Evolutionary conservation across 306 rosid genomes (phyloP).

Genomic region (Quercus robur): DNA sequence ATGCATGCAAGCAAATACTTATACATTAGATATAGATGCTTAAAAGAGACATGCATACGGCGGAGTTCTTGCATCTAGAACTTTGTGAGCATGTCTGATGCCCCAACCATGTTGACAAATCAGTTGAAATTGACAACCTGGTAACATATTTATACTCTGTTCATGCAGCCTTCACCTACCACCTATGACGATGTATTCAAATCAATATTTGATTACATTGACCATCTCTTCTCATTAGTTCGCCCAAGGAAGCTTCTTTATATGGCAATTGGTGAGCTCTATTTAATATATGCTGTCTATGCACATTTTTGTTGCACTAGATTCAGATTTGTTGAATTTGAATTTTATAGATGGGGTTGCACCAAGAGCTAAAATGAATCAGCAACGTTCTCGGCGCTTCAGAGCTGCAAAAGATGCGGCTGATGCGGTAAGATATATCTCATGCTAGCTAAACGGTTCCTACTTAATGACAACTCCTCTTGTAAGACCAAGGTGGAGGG

Average conservation of each 20-base stretch:
- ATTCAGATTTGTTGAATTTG: neutral
- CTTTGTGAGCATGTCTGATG: neutral
- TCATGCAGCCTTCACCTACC: constrained; percentile 79
- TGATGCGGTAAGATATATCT: constrained; percentile 64
- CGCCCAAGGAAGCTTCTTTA: constrained; percentile 94
- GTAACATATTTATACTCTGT: constrained; percentile 3
- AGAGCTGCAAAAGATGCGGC: constrained; percentile 98
- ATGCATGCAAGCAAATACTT: neutral
- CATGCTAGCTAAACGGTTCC: constrained; percentile 15
- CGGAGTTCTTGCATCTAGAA: neutral
- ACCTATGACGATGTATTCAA: constrained; percentile 80
- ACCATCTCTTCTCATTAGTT: constrained; percentile 83
- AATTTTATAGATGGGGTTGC: constrained; percentile 82
- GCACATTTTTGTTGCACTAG: neutral
- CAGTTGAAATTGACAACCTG: neutral
- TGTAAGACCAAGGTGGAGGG: too few relatives aligned
- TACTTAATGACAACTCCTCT: neutral
- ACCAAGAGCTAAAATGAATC: constrained; percentile 99
- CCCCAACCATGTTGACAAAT: neutral
- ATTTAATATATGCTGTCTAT: constrained; percentile 4
- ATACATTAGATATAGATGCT: neutral
- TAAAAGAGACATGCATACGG: neutral
- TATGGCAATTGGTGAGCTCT: constrained; percentile 79
- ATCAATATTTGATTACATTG: constrained; percentile 78
- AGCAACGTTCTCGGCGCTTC: constrained; percentile 95